These are phyloP conservation scores for Phytophthora nicotianae DNA, from an alignment of 352 stramenopile species.

Conservation along the genomic window DNA sequence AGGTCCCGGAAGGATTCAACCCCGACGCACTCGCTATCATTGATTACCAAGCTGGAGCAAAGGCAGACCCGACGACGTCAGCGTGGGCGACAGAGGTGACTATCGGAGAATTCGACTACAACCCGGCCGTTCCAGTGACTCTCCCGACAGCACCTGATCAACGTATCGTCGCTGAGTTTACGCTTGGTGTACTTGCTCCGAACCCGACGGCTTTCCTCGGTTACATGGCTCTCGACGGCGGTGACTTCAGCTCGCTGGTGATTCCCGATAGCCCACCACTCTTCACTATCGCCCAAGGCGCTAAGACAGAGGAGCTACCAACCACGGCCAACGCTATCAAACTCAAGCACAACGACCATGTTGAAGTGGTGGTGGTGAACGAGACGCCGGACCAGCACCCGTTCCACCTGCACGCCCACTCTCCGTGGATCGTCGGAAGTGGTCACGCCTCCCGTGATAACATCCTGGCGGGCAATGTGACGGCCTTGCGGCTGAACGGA, in stretches of 20 bases:
- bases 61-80: constrained; percentile 29
- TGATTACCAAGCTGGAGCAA: constrained; percentile 32
- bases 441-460: constrained; percentile 25
- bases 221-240: constrained; percentile 36
- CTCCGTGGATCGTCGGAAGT: constrained; percentile 43
- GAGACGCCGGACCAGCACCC: constrained; percentile 46
- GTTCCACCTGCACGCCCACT: constrained; percentile 52
- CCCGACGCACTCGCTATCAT: constrained; percentile 44
- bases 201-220: constrained; percentile 34
- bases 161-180: constrained; percentile 42
- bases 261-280: constrained; percentile 36
- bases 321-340: constrained; percentile 33
- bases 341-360: constrained; percentile 36
- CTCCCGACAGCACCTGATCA: constrained; percentile 31
- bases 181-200: constrained; percentile 14
- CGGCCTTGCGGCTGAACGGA: constrained; percentile 28
- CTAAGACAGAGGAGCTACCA: constrained; percentile 35
- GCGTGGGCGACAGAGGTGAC: constrained; percentile 31
- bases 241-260: constrained; percentile 32
- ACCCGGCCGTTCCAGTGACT: constrained; percentile 13
- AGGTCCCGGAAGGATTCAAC: constrained; percentile 43
- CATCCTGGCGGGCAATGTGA: constrained; percentile 29
- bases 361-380: constrained; percentile 52
- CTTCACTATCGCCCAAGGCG: constrained; percentile 40
- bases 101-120: constrained; percentile 47